phyloP scores from a whole-genome alignment of 345 rosid genomes.

The Fremontodendron californicum region DNA sequence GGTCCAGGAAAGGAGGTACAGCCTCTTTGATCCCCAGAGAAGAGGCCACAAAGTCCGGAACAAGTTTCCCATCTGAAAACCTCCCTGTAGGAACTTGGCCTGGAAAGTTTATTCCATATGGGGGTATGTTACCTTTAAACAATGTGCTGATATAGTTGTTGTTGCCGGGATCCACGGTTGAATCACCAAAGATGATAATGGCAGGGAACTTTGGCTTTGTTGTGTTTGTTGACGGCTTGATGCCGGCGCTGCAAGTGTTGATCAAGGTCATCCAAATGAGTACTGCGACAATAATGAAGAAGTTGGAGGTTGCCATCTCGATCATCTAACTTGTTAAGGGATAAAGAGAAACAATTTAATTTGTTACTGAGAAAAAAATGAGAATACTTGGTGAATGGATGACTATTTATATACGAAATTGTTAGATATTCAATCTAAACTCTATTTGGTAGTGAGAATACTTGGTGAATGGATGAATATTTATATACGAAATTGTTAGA shows the following conservation, averaged over 20 bases:
- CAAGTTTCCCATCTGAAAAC: conserved; percentile 39
- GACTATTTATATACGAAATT: too few species aligned
- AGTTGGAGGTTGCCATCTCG: neutral
- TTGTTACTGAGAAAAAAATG: too few species aligned
- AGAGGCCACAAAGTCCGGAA: conserved; percentile 39
- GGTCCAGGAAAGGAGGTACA: conserved; percentile 39
- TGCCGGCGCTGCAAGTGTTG: neutral
- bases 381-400: too few species aligned
- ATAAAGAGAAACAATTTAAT: too few species aligned
- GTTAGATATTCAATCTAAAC: too few species aligned
- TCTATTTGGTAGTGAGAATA: too few species aligned
- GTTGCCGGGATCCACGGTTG: conserved; percentile 21
- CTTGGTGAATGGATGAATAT: too few species aligned
- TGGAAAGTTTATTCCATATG: conserved; percentile 41
- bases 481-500: too few species aligned
- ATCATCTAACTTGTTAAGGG: too few species aligned
- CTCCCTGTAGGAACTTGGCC: conserved; percentile 37
- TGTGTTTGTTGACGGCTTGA: neutral
- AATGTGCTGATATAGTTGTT: conserved; percentile 21
- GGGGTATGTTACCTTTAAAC: conserved; percentile 25
- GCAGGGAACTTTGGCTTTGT: neutral
- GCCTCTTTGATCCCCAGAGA: conserved; percentile 32
- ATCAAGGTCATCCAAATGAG: neutral
- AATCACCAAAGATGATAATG: conserved; percentile 15
- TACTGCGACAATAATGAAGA: neutral